Base-by-base conservation (phyloP, 2,329 filamentous ascomycete species). In the Exophiala mesophila region DNA sequence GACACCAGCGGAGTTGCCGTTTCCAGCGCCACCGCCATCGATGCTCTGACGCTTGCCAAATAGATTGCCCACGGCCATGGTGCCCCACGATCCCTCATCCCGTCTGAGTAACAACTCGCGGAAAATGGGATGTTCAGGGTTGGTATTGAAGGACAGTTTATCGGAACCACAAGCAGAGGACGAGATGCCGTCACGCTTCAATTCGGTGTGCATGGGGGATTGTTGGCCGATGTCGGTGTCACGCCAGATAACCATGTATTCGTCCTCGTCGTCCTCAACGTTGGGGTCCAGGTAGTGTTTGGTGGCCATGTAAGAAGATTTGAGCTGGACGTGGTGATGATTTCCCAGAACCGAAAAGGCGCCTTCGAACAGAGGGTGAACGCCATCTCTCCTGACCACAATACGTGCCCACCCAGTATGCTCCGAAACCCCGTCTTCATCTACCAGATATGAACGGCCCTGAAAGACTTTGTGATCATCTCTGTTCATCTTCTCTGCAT, bases 171-270 rank as follows among this genome's bases (percentile, higher is more conserved):
- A 98, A 4, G 74, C 71, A 5, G 70, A 65, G 12, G 63, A 63
- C 6, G 23, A 26, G 12, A 26, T 26, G 6, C 67, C 45, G 40
- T 70, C 71, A 49, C 85, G 77, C 65, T 80, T 85, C 55, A 92
- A 64, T 50, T 90, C 83, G 16, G 70, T 65, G 41, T 76, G 75
- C 26, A 47, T 37, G 28, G 54, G 46, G 20, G 24, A n/a, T 67
- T 63, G n/a, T 58, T 58, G 49, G 57, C 69, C 62, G 58, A 96
- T 79, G 62, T 98, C 92, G 19, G 88, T 94, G 60, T 97, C 89
- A 52, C 89, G 79, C 75, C 87, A 97, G 1, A 96, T 76, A 24
- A 96, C 74, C 89, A 98, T 92, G 59, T 78, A 83, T 48, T 94
- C 85, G 21, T 81, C 76, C 3, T 69, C 72, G 33, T 69, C 64